Percentiles rank a stretch among this genome's conserved stretches.
Conservation (phyloP, 495 filamentous ascomycete genomes). For the Geopyxis carbonaria region DNA sequence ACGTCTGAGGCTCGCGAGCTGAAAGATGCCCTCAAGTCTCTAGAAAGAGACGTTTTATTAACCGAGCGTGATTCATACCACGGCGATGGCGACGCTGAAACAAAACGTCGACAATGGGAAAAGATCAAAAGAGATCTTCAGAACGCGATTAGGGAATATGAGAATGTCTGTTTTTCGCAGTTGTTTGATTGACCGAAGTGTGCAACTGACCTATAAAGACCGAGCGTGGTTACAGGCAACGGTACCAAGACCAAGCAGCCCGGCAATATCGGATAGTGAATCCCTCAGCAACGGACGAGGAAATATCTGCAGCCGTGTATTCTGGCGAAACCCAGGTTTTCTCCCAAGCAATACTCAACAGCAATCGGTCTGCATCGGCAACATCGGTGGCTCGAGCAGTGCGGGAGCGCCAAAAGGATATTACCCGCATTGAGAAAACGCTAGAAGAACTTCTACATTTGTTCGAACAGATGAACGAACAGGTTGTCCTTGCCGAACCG, state of each 20-base stretch:
- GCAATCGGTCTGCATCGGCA: constrained; percentile 45
- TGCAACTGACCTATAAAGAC: constrained; percentile 25
- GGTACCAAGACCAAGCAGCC: constrained; percentile 53
- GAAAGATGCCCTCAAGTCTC: constrained; percentile 47
- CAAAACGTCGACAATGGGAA: constrained; percentile 46
- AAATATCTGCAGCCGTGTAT: constrained; percentile 47
- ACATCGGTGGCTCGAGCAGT: constrained; percentile 50
- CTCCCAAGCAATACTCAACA: constrained; percentile 56
- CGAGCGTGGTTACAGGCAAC: constrained; percentile 44
- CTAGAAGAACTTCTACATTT: constrained; percentile 46
- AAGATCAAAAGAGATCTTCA: constrained; percentile 48
- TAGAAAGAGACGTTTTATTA: constrained; percentile 45
- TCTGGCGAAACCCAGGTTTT: constrained; percentile 63
- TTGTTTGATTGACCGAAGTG: neutral
- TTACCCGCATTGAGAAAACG: constrained; percentile 52
- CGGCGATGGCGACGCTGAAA: constrained; percentile 32
- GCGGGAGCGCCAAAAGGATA: constrained; percentile 59
- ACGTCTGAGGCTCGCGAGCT: constrained; percentile 48
- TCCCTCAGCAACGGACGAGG: constrained; percentile 46
- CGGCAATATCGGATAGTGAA: constrained; percentile 63
- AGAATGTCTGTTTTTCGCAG: constrained; percentile 25
- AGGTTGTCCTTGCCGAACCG: constrained; percentile 45
- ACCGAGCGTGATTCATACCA: constrained; percentile 26
- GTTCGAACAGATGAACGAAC: constrained; percentile 49
- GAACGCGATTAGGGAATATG: constrained; percentile 43